Conservation (phyloP, 495 filamentous ascomycete species). For the Cairneyella variabilis region DNA sequence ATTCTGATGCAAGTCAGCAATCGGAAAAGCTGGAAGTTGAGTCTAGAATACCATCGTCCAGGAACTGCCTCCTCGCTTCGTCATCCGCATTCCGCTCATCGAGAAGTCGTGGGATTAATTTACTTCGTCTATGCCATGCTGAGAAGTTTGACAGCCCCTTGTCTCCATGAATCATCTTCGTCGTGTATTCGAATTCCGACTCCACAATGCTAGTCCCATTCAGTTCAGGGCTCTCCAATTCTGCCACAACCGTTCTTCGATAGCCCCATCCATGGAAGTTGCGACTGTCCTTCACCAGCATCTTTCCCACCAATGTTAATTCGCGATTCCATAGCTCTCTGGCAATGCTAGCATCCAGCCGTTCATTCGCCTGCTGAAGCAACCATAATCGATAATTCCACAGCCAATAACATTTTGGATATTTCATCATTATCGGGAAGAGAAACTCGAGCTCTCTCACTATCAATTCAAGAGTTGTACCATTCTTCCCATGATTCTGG, state of each 20-base stretch:
- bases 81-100: slow-evolving; percentile 62
- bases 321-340: slow-evolving; percentile 77
- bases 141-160: slow-evolving; percentile 89
- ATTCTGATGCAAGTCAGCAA: slow-evolving; percentile 44
- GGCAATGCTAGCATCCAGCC: slow-evolving; percentile 51
- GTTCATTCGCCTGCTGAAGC: slow-evolving; percentile 61
- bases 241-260: slow-evolving; percentile 65
- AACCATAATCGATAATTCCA: slow-evolving; percentile 97
- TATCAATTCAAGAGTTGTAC: slow-evolving; percentile 51
- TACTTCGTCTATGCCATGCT: slow-evolving; percentile 89
- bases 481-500: slow-evolving; percentile 53
- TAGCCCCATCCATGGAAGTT: slow-evolving; percentile 99
- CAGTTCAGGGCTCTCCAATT: slow-evolving; percentile 57
- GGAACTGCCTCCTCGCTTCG: slow-evolving; percentile 56
- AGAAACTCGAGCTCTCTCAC: slow-evolving; percentile 70
- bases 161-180: slow-evolving; percentile 64
- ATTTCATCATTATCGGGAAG: slow-evolving; percentile 75
- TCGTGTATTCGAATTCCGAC: slow-evolving; percentile 84
- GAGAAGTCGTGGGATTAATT: slow-evolving; percentile 72
- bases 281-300: slow-evolving; percentile 79
- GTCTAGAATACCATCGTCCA: slow-evolving; percentile 62
- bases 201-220: slow-evolving; percentile 61
- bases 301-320: slow-evolving; percentile 73
- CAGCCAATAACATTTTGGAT: slow-evolving; percentile 98
- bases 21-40: not conserved